Percentiles rank a stretch among this genome's conserved stretches.
phyloP scores from a whole-genome alignment of 2,329 filamentous ascomycete genomes.

The Fusarium coffeatum region DNA sequence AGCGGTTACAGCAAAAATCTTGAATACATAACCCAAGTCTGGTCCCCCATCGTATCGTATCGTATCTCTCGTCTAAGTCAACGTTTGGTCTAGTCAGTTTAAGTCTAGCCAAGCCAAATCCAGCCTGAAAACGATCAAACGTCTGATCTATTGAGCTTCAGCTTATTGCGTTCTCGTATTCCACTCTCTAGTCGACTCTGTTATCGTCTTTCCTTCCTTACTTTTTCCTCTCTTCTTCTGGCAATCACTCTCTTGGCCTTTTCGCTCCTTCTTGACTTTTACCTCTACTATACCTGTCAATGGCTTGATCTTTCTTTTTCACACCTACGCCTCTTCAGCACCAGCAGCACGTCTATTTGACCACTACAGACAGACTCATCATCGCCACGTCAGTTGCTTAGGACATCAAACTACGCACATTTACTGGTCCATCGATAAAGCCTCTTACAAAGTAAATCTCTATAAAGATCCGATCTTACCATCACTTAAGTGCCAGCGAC shows the following conservation, averaged over 20 bases:
- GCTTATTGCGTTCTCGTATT: constrained; percentile 42
- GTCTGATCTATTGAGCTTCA: constrained; percentile 23
- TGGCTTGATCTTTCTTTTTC: background rate
- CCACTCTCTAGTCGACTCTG: constrained; percentile 6
- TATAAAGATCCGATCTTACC: background rate
- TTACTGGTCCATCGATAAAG: background rate
- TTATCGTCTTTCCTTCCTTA: constrained; percentile 11
- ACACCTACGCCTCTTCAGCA: background rate
- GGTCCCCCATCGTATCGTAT: constrained; percentile 7
- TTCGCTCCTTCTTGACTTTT: constrained; percentile 3
- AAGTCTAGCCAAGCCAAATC: constrained; percentile 31
- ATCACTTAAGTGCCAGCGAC: background rate
- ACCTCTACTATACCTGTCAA: constrained; percentile 7
- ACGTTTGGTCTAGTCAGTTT: constrained; percentile 3
- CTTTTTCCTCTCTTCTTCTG: constrained; percentile 4
- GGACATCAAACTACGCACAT: constrained; percentile 1
- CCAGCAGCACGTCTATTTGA: background rate
- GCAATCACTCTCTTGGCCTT: background rate
- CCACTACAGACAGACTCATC: background rate
- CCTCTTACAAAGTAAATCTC: background rate
- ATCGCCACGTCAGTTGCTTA: constrained; percentile 8
- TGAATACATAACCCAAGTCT: constrained; percentile 19
- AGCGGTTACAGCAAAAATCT: constrained; percentile 15
- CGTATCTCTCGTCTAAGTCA: constrained; percentile 13
- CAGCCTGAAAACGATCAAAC: constrained; percentile 26